These are phyloP conservation scores for Przewalskia tangutica DNA, from an alignment of 257 asterid species.

Conservation along the genomic window DNA sequence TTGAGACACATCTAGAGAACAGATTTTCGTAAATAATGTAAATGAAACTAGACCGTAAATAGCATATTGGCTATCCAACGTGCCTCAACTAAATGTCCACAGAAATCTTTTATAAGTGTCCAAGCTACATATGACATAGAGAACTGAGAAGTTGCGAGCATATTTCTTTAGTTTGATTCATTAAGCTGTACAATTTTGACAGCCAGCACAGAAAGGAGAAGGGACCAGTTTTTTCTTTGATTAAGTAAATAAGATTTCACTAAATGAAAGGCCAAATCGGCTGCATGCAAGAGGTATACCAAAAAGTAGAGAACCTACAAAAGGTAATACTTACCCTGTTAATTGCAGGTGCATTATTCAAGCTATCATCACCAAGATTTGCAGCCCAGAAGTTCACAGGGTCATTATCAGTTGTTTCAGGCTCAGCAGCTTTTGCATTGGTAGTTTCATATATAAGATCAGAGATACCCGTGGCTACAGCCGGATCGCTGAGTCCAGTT, in stretches of 20 bases:
- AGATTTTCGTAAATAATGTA: neutral
- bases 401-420: slow-evolving; percentile 85
- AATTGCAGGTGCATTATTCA: slow-evolving; percentile 83
- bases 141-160: neutral
- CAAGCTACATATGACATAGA: neutral
- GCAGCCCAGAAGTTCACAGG: slow-evolving; percentile 98
- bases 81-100: neutral
- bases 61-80: neutral
- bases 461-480: slow-evolving; percentile 95
- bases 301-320: too few species aligned
- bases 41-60: neutral
- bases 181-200: neutral
- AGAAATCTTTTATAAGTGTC: neutral
- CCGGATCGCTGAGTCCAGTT: slow-evolving; percentile 88
- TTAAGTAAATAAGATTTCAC: too few species aligned
- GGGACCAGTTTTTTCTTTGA: neutral
- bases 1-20: neutral
- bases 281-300: too few species aligned
- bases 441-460: slow-evolving; percentile 91
- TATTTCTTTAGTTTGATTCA: neutral
- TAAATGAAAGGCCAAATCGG: too few species aligned
- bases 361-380: slow-evolving; percentile 86
- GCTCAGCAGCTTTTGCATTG: slow-evolving; percentile 53
- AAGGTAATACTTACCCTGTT: slow-evolving; percentile 58
- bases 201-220: neutral